A percentile compares a stretch with the other conserved stretches of the same genome.
Conservation (phyloP, 176 grass and related monocot genomes). For the Phoenix roebelenii region DNA sequence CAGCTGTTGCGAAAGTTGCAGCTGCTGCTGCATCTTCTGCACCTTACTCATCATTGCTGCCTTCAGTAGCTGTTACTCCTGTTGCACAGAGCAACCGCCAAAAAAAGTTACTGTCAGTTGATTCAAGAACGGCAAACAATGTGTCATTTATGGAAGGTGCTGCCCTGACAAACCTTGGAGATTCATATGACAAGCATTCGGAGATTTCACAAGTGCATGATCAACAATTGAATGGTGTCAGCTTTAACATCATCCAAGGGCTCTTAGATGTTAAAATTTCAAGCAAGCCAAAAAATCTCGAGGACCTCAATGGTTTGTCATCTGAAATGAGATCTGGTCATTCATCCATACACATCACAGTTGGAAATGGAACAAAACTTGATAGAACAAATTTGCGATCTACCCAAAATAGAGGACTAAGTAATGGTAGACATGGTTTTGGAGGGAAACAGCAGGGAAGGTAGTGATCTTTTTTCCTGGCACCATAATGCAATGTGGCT, state of each 20-base stretch:
- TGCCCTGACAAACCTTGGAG: slow-evolving; percentile 21
- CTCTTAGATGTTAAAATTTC: slow-evolving; percentile 46
- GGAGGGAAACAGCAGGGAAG: slow-evolving; percentile 63
- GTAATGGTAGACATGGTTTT: slow-evolving; percentile 37
- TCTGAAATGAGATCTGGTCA: slow-evolving; percentile 36
- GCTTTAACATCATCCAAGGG: slow-evolving; percentile 49
- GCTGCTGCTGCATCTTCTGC: slow-evolving; percentile 62
- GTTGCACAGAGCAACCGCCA: slow-evolving; percentile 68
- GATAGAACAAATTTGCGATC: slow-evolving; percentile 21
- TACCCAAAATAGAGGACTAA: slow-evolving; percentile 32
- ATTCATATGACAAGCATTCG: slow-evolving; percentile 30
- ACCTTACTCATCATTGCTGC: slow-evolving; percentile 53
- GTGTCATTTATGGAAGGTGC: slow-evolving; percentile 41
- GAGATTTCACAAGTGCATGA: slow-evolving; percentile 23
- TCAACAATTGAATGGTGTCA: slow-evolving; percentile 23
- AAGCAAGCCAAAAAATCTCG: slow-evolving; percentile 33
- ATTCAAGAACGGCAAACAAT: slow-evolving; percentile 35
- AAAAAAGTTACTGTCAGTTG: slow-evolving; percentile 37
- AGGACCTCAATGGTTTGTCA: slow-evolving; percentile 33
- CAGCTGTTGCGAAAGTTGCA: slow-evolving; percentile 88
- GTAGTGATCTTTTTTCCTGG: slow-evolving; percentile 22
- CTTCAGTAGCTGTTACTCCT: slow-evolving; percentile 90
- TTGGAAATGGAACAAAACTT: slow-evolving; percentile 36
- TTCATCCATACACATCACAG: slow-evolving; percentile 22
- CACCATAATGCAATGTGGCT: background rate